Percentiles rank a stretch among this genome's conserved stretches.
Conservation (phyloP, 305 asterid species). For the Solanum hybrid region DNA sequence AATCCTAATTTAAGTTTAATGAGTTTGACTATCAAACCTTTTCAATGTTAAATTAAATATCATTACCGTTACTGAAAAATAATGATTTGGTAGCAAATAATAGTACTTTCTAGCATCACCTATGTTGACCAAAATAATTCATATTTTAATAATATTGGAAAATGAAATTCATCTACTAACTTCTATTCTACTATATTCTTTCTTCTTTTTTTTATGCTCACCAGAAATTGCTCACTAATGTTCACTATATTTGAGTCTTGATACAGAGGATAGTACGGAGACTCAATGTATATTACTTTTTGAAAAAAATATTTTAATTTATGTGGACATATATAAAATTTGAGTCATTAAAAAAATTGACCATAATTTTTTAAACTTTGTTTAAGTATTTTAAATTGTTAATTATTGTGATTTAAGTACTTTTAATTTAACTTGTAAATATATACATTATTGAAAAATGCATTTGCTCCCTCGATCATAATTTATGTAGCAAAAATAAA, state of each 20-base stretch:
- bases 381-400: background rate
- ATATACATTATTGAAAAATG: background rate
- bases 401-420: background rate
- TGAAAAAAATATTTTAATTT: background rate
- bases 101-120: background rate
- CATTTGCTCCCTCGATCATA: background rate
- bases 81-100: background rate
- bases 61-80: background rate
- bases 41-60: background rate
- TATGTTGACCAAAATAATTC: background rate
- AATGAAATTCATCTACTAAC: background rate
- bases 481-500: background rate
- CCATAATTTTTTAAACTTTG: background rate
- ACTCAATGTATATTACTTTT: background rate
- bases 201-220: background rate
- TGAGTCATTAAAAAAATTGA: background rate
- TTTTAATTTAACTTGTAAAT: background rate
- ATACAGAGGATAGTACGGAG: background rate
- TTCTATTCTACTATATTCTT: background rate
- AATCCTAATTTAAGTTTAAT: background rate
- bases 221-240: background rate
- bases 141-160: background rate
- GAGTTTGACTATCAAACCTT: background rate
- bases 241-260: background rate
- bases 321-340: background rate